phyloP scores from a whole-genome alignment of 2,329 filamentous ascomycete species.

The Xylariaceae sp. region DNA sequence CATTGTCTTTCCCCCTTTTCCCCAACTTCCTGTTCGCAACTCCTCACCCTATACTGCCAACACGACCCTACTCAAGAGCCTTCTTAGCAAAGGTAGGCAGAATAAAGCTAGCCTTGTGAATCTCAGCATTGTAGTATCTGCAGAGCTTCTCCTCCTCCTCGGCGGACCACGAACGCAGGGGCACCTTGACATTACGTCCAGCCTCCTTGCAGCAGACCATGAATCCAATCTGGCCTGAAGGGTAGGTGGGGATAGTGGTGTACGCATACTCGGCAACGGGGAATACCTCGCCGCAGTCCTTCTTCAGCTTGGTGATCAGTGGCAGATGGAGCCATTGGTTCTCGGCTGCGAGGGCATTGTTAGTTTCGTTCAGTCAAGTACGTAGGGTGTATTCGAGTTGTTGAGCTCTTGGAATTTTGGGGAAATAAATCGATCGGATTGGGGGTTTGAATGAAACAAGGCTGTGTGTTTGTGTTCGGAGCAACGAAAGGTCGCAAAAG shows the following conservation, averaged over 20 bases:
- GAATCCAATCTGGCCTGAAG: slow-evolving; percentile 98
- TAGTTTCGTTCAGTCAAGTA: not conserved
- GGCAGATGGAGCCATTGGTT: slow-evolving; percentile 98
- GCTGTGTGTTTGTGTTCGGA: not conserved
- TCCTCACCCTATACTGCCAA: no score
- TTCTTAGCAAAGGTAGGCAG: slow-evolving; percentile 91
- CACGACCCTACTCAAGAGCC: slow-evolving; percentile 53
- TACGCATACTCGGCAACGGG: slow-evolving; percentile 97
- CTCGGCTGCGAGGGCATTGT: slow-evolving; percentile 63
- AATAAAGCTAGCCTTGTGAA: slow-evolving; percentile 92
- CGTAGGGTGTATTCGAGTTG: no score
- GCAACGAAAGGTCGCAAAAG: slow-evolving; percentile 3
- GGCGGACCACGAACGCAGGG: slow-evolving; percentile 73
- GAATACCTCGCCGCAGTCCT: slow-evolving; percentile 96
- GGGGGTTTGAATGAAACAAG: not conserved
- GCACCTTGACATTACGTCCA: slow-evolving; percentile 77
- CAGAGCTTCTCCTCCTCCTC: slow-evolving; percentile 93
- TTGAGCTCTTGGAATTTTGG: not conserved
- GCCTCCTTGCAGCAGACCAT: slow-evolving; percentile 99
- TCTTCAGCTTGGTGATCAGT: slow-evolving; percentile 92
- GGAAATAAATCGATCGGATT: not conserved
- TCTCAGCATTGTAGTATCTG: slow-evolving; percentile 96
- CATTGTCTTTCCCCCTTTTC: not conserved
- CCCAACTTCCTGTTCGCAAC: not conserved
- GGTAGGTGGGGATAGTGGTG: slow-evolving; percentile 99